Evolutionary conservation across 1,284 basidiomycete genomes (phyloP).

Genomic region (Melampsora larici-populina): DNA sequence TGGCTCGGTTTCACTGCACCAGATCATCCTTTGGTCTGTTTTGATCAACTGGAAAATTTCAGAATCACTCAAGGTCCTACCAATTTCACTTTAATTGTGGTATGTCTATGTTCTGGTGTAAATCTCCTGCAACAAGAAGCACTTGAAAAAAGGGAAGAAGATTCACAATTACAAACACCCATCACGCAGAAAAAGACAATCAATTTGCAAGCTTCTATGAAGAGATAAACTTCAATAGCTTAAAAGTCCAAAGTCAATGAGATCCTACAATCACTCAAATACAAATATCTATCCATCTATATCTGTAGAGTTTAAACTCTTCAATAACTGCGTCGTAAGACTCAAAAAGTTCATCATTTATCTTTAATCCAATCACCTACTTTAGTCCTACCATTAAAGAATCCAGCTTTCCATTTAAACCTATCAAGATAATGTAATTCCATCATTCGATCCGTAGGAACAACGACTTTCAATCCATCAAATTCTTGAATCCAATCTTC

Average conservation of each 20-base stretch:
- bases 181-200: not conserved
- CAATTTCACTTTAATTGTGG: too few relatives aligned
- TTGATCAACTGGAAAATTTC: too few relatives aligned
- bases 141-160: too few relatives aligned
- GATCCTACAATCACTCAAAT: not conserved
- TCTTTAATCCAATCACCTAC: constrained; percentile 2
- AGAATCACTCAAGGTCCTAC: too few relatives aligned
- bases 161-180: too few relatives aligned
- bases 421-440: constrained; percentile 22
- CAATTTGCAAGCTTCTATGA: not conserved
- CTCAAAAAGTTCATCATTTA: not conserved
- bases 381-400: not conserved
- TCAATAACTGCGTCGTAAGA: too few relatives aligned
- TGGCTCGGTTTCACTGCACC: too few relatives aligned
- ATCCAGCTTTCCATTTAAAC: constrained; percentile 25
- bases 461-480: not conserved
- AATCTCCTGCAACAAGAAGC: too few relatives aligned
- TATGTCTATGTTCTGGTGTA: too few relatives aligned
- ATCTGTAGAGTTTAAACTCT: too few relatives aligned
- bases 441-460: constrained; percentile 33
- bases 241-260: not conserved
- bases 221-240: not conserved
- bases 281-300: too few relatives aligned
- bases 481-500: constrained; percentile 21
- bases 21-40: too few relatives aligned